Evolutionary conservation across 257 asterid species (phyloP), one percentile per base, ranked within the genome.

Genomic region (Craterostigma plantagineum): DNA sequence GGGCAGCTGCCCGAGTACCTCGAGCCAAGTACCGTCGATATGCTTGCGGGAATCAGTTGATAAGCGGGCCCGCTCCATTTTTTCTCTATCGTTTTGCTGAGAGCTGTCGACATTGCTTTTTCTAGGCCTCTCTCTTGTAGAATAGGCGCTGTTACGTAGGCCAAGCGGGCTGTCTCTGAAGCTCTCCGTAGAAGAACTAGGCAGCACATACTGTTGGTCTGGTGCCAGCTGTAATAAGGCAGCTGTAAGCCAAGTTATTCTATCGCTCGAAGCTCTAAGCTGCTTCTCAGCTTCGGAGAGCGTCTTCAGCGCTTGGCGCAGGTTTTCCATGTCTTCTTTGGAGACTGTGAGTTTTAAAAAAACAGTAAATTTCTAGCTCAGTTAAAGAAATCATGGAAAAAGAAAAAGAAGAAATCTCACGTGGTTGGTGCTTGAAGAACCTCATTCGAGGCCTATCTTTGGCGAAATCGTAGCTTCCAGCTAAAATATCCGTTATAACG

Each of bases 261-360:
- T 72, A 63, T 83, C 98, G 38, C 62, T 90, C 7, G 98, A 80
- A 49, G 77, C 66, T 62, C 98, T 74, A 60, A 90, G 70, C 77
- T 90, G 95, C 81, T 90, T 83, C 63, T 90, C 98, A 13, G 98
- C 92, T 70, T 90, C 98, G 1, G 98, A 90, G 45, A 90, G 59
- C 13, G 92, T 90, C 55, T 72, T 82, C 48, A 90, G 68, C 27
- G 98, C 95, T 62, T 76, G 95, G 27, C 98, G 95, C 51, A 90
- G 54, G 53, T 83, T 90, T 58, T 82, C 95, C 95, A 79, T 83
- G 57, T 82, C 98, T 37, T 75, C 77, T 66, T 75, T 90, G 36
- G 81, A 70, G 58, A 83, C 98, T 90, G 79, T 45, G n/a, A n/a
- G 42, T 15, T 18, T 4, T 18, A n/a, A 12, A 15, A 23, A 36